A percentile compares a stretch with the other conserved stretches of the same genome.
These are phyloP conservation scores for Asterochloris sp. DNA, from an alignment of 139 green algal species.

Conservation along the genomic window DNA sequence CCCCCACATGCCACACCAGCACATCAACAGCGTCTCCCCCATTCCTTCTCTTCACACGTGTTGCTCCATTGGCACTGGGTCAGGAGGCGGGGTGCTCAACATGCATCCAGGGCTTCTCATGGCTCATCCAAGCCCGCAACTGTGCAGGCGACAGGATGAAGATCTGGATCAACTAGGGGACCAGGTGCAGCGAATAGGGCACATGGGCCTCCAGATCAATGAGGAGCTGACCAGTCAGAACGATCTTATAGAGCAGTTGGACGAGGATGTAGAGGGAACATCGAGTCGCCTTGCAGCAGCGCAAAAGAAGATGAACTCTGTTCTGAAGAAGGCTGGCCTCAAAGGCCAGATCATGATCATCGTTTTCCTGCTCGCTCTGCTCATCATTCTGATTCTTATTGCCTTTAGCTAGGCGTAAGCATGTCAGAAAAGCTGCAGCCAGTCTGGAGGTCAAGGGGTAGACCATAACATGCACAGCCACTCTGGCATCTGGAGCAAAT, in stretches of 20 bases:
- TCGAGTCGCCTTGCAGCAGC: constrained; percentile 59
- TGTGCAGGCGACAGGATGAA: constrained; percentile 70
- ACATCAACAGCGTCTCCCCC: neutral
- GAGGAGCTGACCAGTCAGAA: constrained; percentile 71
- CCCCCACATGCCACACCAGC: no score
- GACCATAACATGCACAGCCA: neutral
- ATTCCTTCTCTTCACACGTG: neutral
- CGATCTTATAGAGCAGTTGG: constrained; percentile 66
- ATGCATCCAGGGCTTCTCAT: neutral
- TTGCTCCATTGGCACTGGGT: neutral
- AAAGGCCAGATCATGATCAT: constrained; percentile 72
- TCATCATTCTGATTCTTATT: constrained; percentile 25
- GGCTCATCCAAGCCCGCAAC: no score
- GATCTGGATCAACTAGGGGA: constrained; percentile 70
- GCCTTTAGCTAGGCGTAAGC: constrained; percentile 9
- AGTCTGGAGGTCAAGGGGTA: no score
- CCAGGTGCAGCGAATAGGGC: constrained; percentile 69
- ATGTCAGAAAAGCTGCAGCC: neutral
- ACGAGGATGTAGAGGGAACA: constrained; percentile 74
- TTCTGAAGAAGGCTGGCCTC: constrained; percentile 69
- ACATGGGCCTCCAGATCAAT: constrained; percentile 72
- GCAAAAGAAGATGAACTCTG: constrained; percentile 69
- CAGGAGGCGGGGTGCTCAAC: neutral
- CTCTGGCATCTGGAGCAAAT: neutral
- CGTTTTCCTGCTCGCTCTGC: constrained; percentile 40